These are phyloP conservation scores for Boletus subparvulus DNA, from an alignment of 768 basidiomycete species.

Conservation along the genomic window DNA sequence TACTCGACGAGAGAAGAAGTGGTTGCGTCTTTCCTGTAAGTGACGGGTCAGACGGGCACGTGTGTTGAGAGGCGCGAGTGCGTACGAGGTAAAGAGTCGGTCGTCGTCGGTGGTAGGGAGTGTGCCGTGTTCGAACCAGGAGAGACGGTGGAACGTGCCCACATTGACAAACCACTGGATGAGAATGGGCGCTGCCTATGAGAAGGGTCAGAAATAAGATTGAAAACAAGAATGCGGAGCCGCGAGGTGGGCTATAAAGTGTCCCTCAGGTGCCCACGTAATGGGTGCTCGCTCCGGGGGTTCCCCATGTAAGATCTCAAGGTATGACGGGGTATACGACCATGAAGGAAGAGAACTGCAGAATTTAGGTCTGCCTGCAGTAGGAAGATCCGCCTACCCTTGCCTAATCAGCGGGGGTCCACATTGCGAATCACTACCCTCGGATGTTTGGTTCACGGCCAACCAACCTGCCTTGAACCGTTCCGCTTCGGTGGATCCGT, in stretches of 20 bases:
- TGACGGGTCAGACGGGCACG: neutral
- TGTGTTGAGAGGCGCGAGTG: neutral
- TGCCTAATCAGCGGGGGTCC: no score
- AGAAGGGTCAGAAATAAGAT: no score
- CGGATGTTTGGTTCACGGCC: no score
- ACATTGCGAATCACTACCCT: no score
- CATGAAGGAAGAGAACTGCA: slow-evolving; percentile 24
- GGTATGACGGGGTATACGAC: slow-evolving; percentile 21
- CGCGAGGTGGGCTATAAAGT: no score
- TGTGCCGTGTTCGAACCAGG: slow-evolving; percentile 74
- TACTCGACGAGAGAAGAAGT: no score
- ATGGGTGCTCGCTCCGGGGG: no score
- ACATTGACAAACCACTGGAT: slow-evolving; percentile 82
- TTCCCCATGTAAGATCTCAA: slow-evolving; percentile 15
- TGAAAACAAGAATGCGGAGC: no score
- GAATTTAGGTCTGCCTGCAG: slow-evolving; percentile 20
- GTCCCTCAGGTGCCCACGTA: no score
- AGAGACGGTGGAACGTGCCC: slow-evolving; percentile 72
- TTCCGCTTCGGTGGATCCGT: no score
- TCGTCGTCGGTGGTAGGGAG: slow-evolving; percentile 80
- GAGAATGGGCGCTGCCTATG: slow-evolving; percentile 78
- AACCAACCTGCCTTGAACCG: no score
- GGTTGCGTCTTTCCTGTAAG: slow-evolving; percentile 74
- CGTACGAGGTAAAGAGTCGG: slow-evolving; percentile 76
- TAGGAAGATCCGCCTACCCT: no score